These are phyloP conservation scores for Myxozyma kluyveri DNA, from an alignment of 805 yeast species.

Conservation along the genomic window DNA sequence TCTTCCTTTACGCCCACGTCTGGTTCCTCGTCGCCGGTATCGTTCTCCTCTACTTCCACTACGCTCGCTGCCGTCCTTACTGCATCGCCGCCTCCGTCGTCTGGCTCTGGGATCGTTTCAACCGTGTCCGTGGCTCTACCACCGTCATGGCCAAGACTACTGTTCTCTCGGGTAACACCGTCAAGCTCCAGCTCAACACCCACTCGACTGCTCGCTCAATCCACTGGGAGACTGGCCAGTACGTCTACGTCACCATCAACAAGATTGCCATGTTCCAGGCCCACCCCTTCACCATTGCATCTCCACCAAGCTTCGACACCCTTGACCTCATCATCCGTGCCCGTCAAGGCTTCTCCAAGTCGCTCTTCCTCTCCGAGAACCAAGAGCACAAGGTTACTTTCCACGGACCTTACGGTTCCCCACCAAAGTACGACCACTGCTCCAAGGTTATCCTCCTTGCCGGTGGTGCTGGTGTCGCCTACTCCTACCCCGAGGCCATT, in stretches of 20 bases:
- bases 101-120: slow-evolving; percentile 29
- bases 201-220: slow-evolving; percentile 29
- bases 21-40: slow-evolving; percentile 29
- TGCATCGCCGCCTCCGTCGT: slow-evolving; percentile 25
- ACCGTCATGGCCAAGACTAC: slow-evolving; percentile 22
- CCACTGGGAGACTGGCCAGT: slow-evolving; percentile 32
- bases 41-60: slow-evolving; percentile 29
- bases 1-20: slow-evolving; percentile 30
- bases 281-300: slow-evolving; percentile 31
- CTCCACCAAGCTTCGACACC: slow-evolving; percentile 25
- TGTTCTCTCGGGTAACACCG: slow-evolving; percentile 28
- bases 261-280: slow-evolving; percentile 31
- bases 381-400: slow-evolving; percentile 30
- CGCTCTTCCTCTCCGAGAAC: slow-evolving; percentile 26
- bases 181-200: slow-evolving; percentile 26
- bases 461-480: slow-evolving; percentile 39
- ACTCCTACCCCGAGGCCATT: slow-evolving; percentile 34
- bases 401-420: slow-evolving; percentile 32
- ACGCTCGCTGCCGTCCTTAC: slow-evolving; percentile 29
- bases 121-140: slow-evolving; percentile 26
- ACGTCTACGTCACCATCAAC: slow-evolving; percentile 27
- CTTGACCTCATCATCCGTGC: slow-evolving; percentile 37
- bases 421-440: slow-evolving; percentile 28
- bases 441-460: slow-evolving; percentile 34
- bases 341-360: slow-evolving; percentile 35